Evolutionary conservation across 1,284 basidiomycete genomes (phyloP).

Genomic region (Wallemia ichthyophaga): DNA sequence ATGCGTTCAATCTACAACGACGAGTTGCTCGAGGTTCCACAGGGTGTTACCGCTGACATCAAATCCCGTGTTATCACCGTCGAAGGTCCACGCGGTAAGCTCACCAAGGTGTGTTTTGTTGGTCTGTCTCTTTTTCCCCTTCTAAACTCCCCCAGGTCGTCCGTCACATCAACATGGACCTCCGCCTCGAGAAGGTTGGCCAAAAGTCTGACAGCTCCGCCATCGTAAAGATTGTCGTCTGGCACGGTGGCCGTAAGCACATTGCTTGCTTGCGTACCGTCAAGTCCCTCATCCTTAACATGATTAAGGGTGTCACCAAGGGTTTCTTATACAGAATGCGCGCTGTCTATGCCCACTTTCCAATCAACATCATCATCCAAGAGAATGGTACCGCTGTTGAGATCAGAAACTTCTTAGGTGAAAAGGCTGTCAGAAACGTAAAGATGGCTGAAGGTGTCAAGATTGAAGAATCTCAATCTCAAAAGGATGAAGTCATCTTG

Average conservation of each 20-base stretch:
- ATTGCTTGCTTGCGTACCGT: conserved; percentile 93
- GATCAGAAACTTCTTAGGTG: conserved; percentile 92
- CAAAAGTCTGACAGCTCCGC: conserved; percentile 22
- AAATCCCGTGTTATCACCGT: conserved; percentile 73
- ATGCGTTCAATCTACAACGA: conserved; percentile 78
- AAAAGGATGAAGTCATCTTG: conserved; percentile 85
- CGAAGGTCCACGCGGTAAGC: conserved; percentile 58
- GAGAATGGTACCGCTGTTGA: conserved; percentile 48
- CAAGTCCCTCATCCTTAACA: conserved; percentile 78
- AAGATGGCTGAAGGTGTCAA: conserved; percentile 70
- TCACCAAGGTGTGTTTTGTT: conserved; percentile 30
- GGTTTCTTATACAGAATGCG: conserved; percentile 99
- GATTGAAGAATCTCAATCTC: conserved; percentile 63
- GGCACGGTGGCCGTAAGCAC: conserved; percentile 96
- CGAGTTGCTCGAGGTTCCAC: conserved; percentile 73
- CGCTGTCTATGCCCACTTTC: conserved; percentile 97
- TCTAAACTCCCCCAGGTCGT: conserved; percentile 22
- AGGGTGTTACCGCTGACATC: conserved; percentile 49
- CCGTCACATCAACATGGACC: conserved; percentile 88
- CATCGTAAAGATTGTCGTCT: conserved; percentile 73
- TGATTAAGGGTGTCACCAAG: conserved; percentile 91
- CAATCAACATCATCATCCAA: conserved; percentile 95
- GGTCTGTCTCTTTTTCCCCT: not conserved
- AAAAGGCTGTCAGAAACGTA: conserved; percentile 68
- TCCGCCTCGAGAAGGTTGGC: conserved; percentile 33